Conservation (phyloP, 2,329 filamentous ascomycete species). For the Aurifilum marmelostoma region DNA sequence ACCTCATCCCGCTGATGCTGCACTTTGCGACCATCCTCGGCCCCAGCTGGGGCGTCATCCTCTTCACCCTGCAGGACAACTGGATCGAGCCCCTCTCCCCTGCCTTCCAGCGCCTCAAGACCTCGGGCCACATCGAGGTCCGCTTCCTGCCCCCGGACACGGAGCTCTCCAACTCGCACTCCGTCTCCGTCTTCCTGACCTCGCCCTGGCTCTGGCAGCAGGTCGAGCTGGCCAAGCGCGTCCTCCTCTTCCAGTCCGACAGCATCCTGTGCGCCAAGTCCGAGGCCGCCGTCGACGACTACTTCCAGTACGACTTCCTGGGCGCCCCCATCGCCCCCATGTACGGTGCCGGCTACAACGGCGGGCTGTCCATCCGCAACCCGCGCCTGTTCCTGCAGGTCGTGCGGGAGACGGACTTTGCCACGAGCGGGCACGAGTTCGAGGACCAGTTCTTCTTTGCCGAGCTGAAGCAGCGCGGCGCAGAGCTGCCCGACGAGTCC, state of each 20-base stretch:
- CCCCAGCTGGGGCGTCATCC: slow-evolving; percentile 45
- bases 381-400: slow-evolving; percentile 35
- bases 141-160: slow-evolving; percentile 40
- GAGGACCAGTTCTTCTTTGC: slow-evolving; percentile 41
- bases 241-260: slow-evolving; percentile 42
- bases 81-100: slow-evolving; percentile 35
- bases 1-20: slow-evolving; percentile 34
- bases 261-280: slow-evolving; percentile 39
- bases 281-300: slow-evolving; percentile 36
- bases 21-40: slow-evolving; percentile 40
- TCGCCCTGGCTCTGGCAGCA: slow-evolving; percentile 40
- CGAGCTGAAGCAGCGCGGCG: slow-evolving; percentile 34
- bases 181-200: slow-evolving; percentile 41
- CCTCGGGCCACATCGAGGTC: slow-evolving; percentile 39
- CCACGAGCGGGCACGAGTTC: slow-evolving; percentile 31
- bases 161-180: slow-evolving; percentile 36
- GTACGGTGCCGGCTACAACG: slow-evolving; percentile 37
- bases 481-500: slow-evolving; percentile 34
- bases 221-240: slow-evolving; percentile 34
- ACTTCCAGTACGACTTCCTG: slow-evolving; percentile 39
- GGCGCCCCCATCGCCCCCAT: slow-evolving; percentile 37
- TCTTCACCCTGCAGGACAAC: slow-evolving; percentile 41
- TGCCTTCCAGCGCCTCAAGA: slow-evolving; percentile 39
- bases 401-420: slow-evolving; percentile 30
- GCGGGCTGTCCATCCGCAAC: slow-evolving; percentile 39